phyloP scores from a whole-genome alignment of 352 stramenopile genomes.

The Phytophthora meadii region DNA sequence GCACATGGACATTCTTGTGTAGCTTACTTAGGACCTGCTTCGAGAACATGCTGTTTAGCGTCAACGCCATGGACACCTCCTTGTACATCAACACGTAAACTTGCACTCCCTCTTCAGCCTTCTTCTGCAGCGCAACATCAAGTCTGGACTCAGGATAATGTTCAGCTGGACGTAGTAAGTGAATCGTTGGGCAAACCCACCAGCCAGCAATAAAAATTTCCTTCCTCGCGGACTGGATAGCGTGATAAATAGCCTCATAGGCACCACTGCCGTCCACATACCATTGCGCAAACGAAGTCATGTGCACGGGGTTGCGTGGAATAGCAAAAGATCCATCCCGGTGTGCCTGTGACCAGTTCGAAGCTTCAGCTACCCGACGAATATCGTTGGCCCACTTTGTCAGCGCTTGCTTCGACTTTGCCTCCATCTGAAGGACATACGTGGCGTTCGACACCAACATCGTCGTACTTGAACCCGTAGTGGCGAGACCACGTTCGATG shows the following conservation, averaged over 20 bases:
- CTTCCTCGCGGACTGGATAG: slow-evolving; percentile 65
- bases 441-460: slow-evolving; percentile 84
- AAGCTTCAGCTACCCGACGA: slow-evolving; percentile 68
- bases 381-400: slow-evolving; percentile 89
- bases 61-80: slow-evolving; percentile 83
- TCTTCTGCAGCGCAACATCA: slow-evolving; percentile 70
- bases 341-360: slow-evolving; percentile 80
- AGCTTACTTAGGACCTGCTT: slow-evolving; percentile 74
- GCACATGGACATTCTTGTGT: slow-evolving; percentile 85
- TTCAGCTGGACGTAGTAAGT: slow-evolving; percentile 72
- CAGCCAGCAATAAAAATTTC: slow-evolving; percentile 93
- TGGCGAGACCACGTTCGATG: slow-evolving; percentile 81
- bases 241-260: slow-evolving; percentile 80
- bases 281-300: slow-evolving; percentile 76
- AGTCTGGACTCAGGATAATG: slow-evolving; percentile 69
- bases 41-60: slow-evolving; percentile 85
- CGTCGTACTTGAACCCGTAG: slow-evolving; percentile 78
- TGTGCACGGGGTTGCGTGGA: slow-evolving; percentile 66
- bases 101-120: slow-evolving; percentile 82
- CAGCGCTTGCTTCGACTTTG: slow-evolving; percentile 80
- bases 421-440: slow-evolving; percentile 87
- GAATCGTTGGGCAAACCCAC: slow-evolving; percentile 90
- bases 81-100: slow-evolving; percentile 95
- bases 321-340: slow-evolving; percentile 85
- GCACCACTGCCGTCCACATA: slow-evolving; percentile 83